Base-by-base conservation (phyloP, 768 basidiomycete genomes). In the Kondoa malvinella region DNA sequence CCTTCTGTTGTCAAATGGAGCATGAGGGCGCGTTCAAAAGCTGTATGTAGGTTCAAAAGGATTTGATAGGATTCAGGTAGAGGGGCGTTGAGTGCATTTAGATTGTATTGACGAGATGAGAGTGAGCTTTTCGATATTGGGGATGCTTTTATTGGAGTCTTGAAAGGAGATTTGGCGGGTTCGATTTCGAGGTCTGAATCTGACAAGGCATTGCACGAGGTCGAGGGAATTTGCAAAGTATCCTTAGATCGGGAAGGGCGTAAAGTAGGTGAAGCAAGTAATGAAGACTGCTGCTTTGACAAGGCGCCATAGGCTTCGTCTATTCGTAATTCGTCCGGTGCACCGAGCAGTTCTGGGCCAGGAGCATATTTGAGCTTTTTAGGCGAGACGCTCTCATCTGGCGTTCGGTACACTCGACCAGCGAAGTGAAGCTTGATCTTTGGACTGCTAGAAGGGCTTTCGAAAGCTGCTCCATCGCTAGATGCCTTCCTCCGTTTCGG, bases 1-100 rank as follows among this genome's bases (percentile, higher is more conserved):
- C 69, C 69, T 33, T 69, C 69, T 34, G 68, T 71, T n/a, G 74
- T 68, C 57, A 74, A 72, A 57, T 73, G 74, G 17, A 74, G 58
- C 34, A 74, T 68, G 25, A 74, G 60, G 16, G 71, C 64, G 25
- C 71, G 68, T 57, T 74, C 74, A 60, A 74, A 57, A 1, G 72
- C 68, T 29, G 66, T 57, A 61, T 74, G 74, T 1, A 74, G 69
- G 34, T 68, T 57, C 50, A 74, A 68, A 27, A 74, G 68, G 4
- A 66, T 25, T 26, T n/a, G 26, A 34, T 69, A 69, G 56, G 63
- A 60, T 21, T 67, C 33, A 1, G 69, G 69, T 32, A 69, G 40
- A 1, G 67, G 57, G 1, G 67, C 69, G 12, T 57, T 57, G 27
- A 32, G 33, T 8, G 69, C 34, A 32, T 66, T 66, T 4, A 69